Evolutionary conservation across 1,139 yeast species (phyloP).

Genomic region (Kurtzmaniella quercitrusa): DNA sequence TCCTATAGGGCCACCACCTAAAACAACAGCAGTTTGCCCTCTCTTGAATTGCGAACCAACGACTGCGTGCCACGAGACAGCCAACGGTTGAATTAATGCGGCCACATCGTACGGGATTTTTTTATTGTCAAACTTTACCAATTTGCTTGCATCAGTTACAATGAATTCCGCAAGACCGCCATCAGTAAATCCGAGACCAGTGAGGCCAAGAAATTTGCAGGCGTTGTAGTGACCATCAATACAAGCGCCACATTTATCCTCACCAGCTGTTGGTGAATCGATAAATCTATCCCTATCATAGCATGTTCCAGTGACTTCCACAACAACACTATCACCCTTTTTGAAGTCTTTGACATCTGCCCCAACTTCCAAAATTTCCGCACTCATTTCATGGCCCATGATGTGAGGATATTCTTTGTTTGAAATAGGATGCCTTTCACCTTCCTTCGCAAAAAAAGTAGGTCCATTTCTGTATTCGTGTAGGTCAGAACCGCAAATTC

Average conservation of each 20-base stretch:
- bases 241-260: constrained; percentile 39
- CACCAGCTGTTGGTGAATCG: constrained; percentile 24
- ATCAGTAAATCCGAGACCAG: constrained; percentile 41
- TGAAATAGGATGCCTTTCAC: constrained; percentile 18
- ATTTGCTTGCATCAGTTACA: constrained; percentile 33
- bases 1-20: constrained; percentile 67
- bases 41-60: constrained; percentile 29
- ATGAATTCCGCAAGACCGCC: constrained; percentile 46
- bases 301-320: constrained; percentile 54
- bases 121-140: constrained; percentile 27
- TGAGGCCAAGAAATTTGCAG: constrained; percentile 40
- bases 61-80: constrained; percentile 49
- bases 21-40: constrained; percentile 50
- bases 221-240: constrained; percentile 41
- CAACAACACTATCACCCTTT: constrained; percentile 41
- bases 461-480: constrained; percentile 54
- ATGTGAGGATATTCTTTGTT: constrained; percentile 18
- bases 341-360: constrained; percentile 18
- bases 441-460: constrained; percentile 36
- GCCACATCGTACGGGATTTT: constrained; percentile 43
- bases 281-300: constrained; percentile 28
- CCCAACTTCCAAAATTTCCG: constrained; percentile 33
- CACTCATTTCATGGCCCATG: constrained; percentile 55
- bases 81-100: constrained; percentile 42
- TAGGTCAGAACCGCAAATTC: constrained; percentile 58